These are phyloP conservation scores for Rosa lucieae DNA, from an alignment of 306 rosid species.

Conservation along the genomic window DNA sequence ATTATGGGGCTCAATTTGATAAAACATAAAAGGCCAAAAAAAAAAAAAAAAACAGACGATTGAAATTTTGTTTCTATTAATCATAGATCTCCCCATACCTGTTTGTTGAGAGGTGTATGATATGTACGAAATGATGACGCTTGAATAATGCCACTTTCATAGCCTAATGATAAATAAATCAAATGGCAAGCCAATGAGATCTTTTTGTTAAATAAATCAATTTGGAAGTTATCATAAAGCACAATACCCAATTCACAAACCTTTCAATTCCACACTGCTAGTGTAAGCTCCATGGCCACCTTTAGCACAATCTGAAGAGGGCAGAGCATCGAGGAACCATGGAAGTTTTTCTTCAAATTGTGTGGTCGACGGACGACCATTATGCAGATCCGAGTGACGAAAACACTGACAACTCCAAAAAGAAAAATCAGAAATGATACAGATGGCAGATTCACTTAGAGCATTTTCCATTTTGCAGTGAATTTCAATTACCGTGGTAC, in stretches of 20 bases:
- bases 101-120: constrained; percentile 95
- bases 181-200: constrained; percentile 10
- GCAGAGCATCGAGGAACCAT: constrained; percentile 91
- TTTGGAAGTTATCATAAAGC: constrained; percentile 21
- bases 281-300: constrained; percentile 99
- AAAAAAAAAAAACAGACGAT: constrained; percentile 11
- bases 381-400: constrained; percentile 68
- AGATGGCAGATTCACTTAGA: constrained; percentile 12
- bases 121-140: constrained; percentile 97
- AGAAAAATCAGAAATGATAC: constrained; percentile 19
- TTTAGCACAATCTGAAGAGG: constrained; percentile 98
- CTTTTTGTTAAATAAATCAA: neutral
- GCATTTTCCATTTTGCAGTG: constrained; percentile 15
- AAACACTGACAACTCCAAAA: constrained; percentile 67
- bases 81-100: constrained; percentile 44
- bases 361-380: constrained; percentile 74
- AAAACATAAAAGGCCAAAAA: constrained; percentile 4
- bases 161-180: constrained; percentile 40
- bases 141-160: constrained; percentile 70
- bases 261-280: constrained; percentile 88
- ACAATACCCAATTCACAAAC: constrained; percentile 40
- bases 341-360: constrained; percentile 92
- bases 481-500: constrained; percentile 74
- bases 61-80: constrained; percentile 10
- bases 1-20: constrained; percentile 21